Evolutionary conservation across 116 monocot genomes (phyloP).

Genomic region (Zostera marina): DNA sequence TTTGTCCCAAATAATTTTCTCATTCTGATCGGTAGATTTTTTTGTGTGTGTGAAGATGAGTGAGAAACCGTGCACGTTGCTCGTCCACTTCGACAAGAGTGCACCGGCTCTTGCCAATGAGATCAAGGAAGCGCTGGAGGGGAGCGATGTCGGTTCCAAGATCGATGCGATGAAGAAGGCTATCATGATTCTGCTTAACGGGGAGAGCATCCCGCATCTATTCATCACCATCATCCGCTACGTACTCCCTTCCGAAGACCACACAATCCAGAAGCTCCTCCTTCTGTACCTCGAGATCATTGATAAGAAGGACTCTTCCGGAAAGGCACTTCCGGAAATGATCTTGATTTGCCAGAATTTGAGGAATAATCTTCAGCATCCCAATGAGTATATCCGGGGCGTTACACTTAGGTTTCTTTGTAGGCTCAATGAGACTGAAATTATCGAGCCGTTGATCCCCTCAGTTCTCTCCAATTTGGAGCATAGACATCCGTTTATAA

Average conservation of each 20-base stretch:
- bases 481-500: conserved; percentile 58
- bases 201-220: conserved; percentile 73
- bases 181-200: conserved; percentile 78
- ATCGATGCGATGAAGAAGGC: conserved; percentile 83
- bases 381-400: conserved; percentile 82
- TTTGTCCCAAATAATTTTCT: too few relatives aligned
- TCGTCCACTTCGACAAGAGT: conserved; percentile 92
- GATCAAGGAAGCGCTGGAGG: conserved; percentile 79
- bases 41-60: conserved; percentile 3
- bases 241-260: conserved; percentile 84
- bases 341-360: conserved; percentile 83
- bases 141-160: conserved; percentile 46
- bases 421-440: conserved; percentile 58
- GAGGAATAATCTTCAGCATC: conserved; percentile 78
- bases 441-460: conserved; percentile 68
- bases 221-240: conserved; percentile 91
- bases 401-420: conserved; percentile 77
- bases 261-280: conserved; percentile 83
- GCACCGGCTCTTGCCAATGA: conserved; percentile 65
- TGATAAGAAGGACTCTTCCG: conserved; percentile 57
- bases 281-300: conserved; percentile 81
- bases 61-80: conserved; percentile 61
- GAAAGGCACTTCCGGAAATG: conserved; percentile 77
- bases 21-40: not conserved
- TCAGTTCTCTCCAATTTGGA: conserved; percentile 59